Conservation (phyloP, 164 flowering plant genomes). For the Piper betle region DNA sequence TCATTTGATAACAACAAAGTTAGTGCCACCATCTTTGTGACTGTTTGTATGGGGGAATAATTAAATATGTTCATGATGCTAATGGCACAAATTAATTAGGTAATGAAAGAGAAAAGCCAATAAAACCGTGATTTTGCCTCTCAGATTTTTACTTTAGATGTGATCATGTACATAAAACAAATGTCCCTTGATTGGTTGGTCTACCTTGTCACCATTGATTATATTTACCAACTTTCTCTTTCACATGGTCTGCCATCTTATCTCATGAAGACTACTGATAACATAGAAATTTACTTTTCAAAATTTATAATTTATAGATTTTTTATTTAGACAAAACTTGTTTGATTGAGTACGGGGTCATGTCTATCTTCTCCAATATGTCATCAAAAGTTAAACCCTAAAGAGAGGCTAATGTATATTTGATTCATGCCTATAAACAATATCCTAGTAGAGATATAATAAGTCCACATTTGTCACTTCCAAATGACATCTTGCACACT, state of each 20-base stretch:
- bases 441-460: too few species aligned
- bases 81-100: not conserved
- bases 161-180: not conserved
- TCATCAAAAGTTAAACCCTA: not conserved
- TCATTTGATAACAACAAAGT: not conserved
- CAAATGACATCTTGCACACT: too few species aligned
- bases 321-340: too few species aligned
- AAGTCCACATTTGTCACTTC: too few species aligned
- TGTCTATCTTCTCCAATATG: not conserved
- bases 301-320: too few species aligned
- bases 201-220: not conserved
- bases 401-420: not conserved
- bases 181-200: not conserved
- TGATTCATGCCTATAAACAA: too few species aligned
- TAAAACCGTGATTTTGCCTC: not conserved
- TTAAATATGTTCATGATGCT: too few species aligned
- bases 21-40: not conserved
- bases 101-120: not conserved
- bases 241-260: not conserved
- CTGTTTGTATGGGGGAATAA: not conserved
- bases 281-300: too few species aligned
- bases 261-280: not conserved
- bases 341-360: not conserved
- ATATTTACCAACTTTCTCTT: not conserved
- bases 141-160: not conserved